These are phyloP conservation scores for Periconia macrospinosa DNA, from an alignment of 2,329 filamentous ascomycete species.

Conservation along the genomic window DNA sequence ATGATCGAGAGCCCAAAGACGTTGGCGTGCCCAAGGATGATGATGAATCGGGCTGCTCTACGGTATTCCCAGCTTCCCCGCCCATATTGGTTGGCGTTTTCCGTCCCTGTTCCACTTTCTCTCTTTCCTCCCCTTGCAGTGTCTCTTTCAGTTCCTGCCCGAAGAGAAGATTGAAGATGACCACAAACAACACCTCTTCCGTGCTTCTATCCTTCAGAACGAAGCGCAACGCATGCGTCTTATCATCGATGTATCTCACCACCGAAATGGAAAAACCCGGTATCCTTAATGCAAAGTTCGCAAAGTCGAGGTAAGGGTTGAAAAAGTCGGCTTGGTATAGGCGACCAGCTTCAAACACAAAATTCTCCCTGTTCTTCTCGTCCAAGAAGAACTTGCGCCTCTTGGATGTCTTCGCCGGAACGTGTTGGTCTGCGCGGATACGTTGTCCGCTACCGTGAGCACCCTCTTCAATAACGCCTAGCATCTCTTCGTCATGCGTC, in stretches of 20 bases:
- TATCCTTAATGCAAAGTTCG: slow-evolving; percentile 48
- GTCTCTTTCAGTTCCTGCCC: slow-evolving; percentile 45
- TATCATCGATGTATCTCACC: slow-evolving; percentile 51
- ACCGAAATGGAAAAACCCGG: slow-evolving; percentile 51
- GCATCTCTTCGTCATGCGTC: slow-evolving; percentile 18
- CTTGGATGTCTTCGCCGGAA: slow-evolving; percentile 47
- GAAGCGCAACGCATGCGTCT: slow-evolving; percentile 51
- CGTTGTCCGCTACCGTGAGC: slow-evolving; percentile 41
- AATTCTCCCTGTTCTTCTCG: slow-evolving; percentile 34
- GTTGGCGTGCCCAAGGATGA: slow-evolving; percentile 12
- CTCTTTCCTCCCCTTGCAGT: slow-evolving; percentile 20
- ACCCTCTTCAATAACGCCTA: slow-evolving; percentile 44
- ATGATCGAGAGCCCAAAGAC: slow-evolving; percentile 9
- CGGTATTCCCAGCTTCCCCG: neutral
- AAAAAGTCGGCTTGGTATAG: slow-evolving; percentile 52
- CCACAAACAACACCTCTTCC: slow-evolving; percentile 47
- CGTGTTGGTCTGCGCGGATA: slow-evolving; percentile 28
- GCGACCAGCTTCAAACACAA: slow-evolving; percentile 48
- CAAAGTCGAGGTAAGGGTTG: slow-evolving; percentile 53
- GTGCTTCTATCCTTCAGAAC: slow-evolving; percentile 48
- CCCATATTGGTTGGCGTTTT: neutral
- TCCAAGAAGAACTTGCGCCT: slow-evolving; percentile 49
- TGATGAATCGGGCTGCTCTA: slow-evolving; percentile 6
- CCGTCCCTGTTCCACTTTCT: neutral
- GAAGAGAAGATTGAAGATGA: slow-evolving; percentile 51